Base-by-base conservation (phyloP, 2,329 filamentous ascomycete genomes). In the Fusarium bulbicola region DNA sequence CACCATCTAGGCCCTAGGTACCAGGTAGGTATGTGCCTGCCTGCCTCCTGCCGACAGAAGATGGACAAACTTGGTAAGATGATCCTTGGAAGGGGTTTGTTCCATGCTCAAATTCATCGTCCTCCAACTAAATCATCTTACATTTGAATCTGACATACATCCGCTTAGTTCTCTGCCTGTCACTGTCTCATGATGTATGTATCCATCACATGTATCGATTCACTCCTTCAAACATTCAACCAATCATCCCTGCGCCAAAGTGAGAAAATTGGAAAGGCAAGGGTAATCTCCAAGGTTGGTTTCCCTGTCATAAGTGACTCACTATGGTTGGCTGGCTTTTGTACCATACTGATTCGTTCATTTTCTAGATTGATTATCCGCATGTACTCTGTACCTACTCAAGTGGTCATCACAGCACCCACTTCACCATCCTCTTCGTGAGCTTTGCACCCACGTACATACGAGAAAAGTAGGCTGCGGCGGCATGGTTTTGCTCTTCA, bases 381-480 rank as follows among this genome's bases (percentile, higher is more conserved):
- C 46, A 39, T 42, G 40, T 37, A 68, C 32, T 15, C 32, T 15
- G 15, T 34, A 34, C 32, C 32, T 34, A 34, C 65, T 58, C 58
- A 47, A 73, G 56, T 70, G 65, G 69, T 70, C 66, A 73, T 70
- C 74, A 76, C 65, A 69, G 69, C 74, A 68, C 36, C 67, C 70
- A 69, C 70, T 67, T 67, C 47, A 52, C 60, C 64, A 64, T 74
- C 61, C 57, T 63, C 68, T 65, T 56, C 39, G 36, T 39, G 46
- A 73, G 66, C 68, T 73, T 63, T 67, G 59, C 60, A 49, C 66
- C 60, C 59, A 73, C 66, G 58, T 57, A 73, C 69, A 71, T 76
- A 75, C 70, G 70, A 73, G 71, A 63, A 67, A 73, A 76, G 46
- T 64, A 76, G 63, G 73, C 71, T 75, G 71, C 73, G 70, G 70